Conservation (phyloP, 768 basidiomycete species). For the Boletus fagicola region DNA sequence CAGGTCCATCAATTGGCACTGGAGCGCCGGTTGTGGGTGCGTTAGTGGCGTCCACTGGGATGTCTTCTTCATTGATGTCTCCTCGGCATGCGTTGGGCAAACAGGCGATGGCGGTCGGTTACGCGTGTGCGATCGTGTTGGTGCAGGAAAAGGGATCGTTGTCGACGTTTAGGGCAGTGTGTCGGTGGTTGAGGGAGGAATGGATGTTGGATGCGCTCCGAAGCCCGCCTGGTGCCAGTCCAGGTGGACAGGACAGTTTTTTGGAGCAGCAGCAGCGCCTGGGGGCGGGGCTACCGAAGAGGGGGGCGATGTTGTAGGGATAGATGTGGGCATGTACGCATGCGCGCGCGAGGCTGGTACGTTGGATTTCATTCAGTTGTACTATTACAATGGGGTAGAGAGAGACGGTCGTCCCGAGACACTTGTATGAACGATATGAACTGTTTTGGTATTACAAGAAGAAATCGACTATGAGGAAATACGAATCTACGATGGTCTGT, state of each 20-base stretch:
- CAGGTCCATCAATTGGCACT: background rate
- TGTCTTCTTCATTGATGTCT: slow-evolving; percentile 26
- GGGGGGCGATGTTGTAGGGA: slow-evolving; percentile 30
- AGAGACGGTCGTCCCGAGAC: background rate
- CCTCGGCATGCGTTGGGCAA: slow-evolving; percentile 29
- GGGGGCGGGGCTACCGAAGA: slow-evolving; percentile 16
- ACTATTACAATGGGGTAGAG: background rate
- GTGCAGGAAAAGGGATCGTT: slow-evolving; percentile 90
- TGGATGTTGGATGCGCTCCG: slow-evolving; percentile 50
- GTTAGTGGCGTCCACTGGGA: slow-evolving; percentile 22
- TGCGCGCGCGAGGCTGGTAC: slow-evolving; percentile 6
- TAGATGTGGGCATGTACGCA: background rate
- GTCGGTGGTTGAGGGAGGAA: slow-evolving; percentile 66
- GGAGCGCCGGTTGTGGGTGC: slow-evolving; percentile 1
- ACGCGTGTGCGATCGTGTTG: slow-evolving; percentile 67
- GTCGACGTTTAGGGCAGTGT: slow-evolving; percentile 78
- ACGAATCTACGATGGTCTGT: background rate
- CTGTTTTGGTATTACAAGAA: background rate
- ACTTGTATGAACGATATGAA: background rate
- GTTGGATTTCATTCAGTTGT: background rate
- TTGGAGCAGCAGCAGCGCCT: slow-evolving; percentile 35
- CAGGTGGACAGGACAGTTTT: slow-evolving; percentile 37
- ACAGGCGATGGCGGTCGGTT: slow-evolving; percentile 30
- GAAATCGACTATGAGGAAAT: background rate
- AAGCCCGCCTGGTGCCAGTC: slow-evolving; percentile 22